phyloP scores from a whole-genome alignment of 2,329 filamentous ascomycete species.

The Orbilia blumenaviensis region DNA sequence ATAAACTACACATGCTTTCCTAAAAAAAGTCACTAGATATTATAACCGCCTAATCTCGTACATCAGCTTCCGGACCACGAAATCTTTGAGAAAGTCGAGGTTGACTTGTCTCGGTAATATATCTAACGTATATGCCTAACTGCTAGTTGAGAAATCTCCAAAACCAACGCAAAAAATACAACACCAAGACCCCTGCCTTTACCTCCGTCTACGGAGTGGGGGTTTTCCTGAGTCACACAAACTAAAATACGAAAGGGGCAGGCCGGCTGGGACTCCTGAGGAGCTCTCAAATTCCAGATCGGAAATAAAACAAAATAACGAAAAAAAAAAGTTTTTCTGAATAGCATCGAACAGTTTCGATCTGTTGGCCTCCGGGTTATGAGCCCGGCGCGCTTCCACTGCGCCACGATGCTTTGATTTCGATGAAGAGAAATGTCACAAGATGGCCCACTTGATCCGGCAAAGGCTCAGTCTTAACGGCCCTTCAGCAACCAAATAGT shows the following conservation, averaged over 20 bases:
- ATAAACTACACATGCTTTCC: no score
- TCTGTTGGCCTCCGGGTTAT: slow-evolving; percentile 61
- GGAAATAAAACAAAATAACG: slow-evolving; percentile 2
- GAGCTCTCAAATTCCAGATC: neutral
- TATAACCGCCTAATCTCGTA: no score
- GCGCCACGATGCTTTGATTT: slow-evolving; percentile 60
- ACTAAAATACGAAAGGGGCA: neutral
- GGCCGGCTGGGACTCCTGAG: neutral
- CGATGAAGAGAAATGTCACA: neutral
- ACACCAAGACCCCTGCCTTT: neutral
- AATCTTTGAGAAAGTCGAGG: no score
- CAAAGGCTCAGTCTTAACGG: neutral
- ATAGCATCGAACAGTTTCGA: slow-evolving; percentile 61
- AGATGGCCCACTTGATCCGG: neutral
- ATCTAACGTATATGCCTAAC: no score
- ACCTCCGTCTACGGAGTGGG: neutral
- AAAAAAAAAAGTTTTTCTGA: slow-evolving; percentile 16
- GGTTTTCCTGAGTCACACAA: neutral
- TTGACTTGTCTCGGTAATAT: neutral
- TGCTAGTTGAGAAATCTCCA: neutral
- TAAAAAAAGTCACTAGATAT: no score
- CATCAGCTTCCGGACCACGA: no score
- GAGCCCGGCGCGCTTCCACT: slow-evolving; percentile 61
- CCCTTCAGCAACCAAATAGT: no score
- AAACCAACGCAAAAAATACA: slow-evolving; percentile 3